These are phyloP conservation scores for Crithidia fasciculata DNA, from an alignment of 208 protist genomes.

Conservation along the genomic window DNA sequence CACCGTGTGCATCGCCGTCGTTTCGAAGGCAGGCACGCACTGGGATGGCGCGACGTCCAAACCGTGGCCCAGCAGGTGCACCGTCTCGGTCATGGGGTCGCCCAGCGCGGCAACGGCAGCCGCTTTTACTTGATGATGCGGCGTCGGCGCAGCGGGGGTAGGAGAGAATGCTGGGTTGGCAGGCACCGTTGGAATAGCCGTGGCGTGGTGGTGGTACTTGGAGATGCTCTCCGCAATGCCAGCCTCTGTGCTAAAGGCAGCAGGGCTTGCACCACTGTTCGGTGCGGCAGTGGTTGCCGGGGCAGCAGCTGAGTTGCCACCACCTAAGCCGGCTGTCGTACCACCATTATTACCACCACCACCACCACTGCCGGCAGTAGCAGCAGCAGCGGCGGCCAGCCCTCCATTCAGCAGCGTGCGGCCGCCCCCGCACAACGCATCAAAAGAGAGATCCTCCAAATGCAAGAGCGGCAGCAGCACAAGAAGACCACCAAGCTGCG, in stretches of 20 bases:
- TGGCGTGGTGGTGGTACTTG: slow-evolving; percentile 9
- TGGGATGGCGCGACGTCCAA: slow-evolving; percentile 1
- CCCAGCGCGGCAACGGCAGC: slow-evolving; percentile 19
- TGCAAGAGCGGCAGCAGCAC: slow-evolving; percentile 57
- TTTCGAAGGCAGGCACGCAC: slow-evolving; percentile 33
- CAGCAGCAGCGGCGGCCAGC: not conserved
- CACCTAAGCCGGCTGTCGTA: too few species aligned
- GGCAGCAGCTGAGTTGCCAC: not conserved
- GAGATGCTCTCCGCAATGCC: slow-evolving; percentile 13
- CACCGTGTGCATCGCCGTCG: slow-evolving; percentile 53
- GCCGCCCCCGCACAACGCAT: slow-evolving; percentile 48
- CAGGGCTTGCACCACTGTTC: not conserved
- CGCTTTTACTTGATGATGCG: slow-evolving; percentile 23
- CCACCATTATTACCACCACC: not conserved
- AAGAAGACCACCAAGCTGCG: slow-evolving; percentile 31
- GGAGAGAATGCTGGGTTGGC: too few species aligned
- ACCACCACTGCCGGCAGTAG: not conserved
- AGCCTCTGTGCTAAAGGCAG: not conserved
- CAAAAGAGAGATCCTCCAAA: slow-evolving; percentile 75
- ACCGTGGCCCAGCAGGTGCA: slow-evolving; percentile 25
- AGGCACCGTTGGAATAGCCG: too few species aligned
- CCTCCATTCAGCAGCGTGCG: slow-evolving; percentile 20
- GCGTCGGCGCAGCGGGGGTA: not conserved
- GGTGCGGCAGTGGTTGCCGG: not conserved
- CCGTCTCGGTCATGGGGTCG: slow-evolving; percentile 26